Percentiles rank a stretch among this genome's conserved stretches.
Conservation (phyloP, 306 rosid species). For the Vigna trinervia region DNA sequence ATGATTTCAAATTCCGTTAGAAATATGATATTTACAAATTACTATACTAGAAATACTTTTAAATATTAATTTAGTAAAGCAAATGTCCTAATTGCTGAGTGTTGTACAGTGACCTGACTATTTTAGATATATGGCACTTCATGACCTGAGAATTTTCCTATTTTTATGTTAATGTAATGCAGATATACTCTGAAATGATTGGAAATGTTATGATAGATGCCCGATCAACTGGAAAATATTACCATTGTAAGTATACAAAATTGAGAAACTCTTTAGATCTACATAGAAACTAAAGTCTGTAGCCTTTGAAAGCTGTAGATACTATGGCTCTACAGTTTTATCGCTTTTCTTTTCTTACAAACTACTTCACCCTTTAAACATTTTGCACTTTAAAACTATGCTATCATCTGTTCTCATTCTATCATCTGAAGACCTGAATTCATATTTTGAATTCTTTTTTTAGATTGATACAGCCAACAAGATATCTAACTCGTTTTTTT, state of each 20-base stretch:
- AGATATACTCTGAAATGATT: constrained; percentile 99
- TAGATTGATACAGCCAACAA: constrained; percentile 27
- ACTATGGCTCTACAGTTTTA: constrained; percentile 5
- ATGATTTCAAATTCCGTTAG: no score
- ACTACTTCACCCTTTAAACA: constrained; percentile 22
- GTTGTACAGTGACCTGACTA: no score
- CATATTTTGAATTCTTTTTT: constrained; percentile 8
- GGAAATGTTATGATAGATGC: constrained; percentile 99
- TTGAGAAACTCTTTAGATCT: constrained; percentile 19
- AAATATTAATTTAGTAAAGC: no score
- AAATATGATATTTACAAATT: no score
- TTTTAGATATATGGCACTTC: neutral
- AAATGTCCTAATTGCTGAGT: no score
- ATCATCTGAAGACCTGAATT: constrained; percentile 4
- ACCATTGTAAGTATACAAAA: constrained; percentile 77
- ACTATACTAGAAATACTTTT: no score
- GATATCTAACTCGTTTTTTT: constrained; percentile 22
- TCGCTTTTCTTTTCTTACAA: constrained; percentile 16
- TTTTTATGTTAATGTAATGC: constrained; percentile 44
- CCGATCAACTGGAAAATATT: constrained; percentile 97
- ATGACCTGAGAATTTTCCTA: constrained; percentile 7
- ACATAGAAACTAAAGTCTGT: neutral
- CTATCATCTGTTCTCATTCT: constrained; percentile 13
- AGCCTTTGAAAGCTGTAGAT: constrained; percentile 22
- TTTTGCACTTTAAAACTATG: neutral